Evolutionary conservation across 1,139 yeast species (phyloP), one percentile per base, ranked within the genome.

Genomic region (Pichia sp.): DNA sequence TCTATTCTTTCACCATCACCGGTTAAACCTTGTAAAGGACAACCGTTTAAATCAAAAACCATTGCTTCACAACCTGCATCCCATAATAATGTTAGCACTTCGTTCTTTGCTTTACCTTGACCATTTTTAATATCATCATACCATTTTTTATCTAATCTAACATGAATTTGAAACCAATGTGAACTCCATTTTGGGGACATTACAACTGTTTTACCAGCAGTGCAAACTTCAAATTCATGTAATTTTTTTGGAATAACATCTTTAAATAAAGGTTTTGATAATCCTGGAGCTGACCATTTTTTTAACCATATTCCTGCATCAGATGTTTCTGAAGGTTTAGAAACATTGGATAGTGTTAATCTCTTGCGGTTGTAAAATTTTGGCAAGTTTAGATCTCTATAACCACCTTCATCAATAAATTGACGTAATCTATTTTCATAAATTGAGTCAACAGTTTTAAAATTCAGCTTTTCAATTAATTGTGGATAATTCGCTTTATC

Each of bases 51-150:
- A 48, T 74, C 73, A 62, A 86, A 89, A 30, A 89, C 75, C 56
- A 90, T 67, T 3, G 95, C 97, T 64, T 92, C 98, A 56, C 84
- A 83, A 48, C 79, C 78, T 41, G 89, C 79, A 60, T 92, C 95
- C 90, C 95, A 92, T 9, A 44, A 24, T 20, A 53, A 46, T 50
- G 87, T 85, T 49, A 89, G 77, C 45, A 80, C 69, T 38, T 89
- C 73, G 48, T 73, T 40, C 16, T 16, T 16, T 16, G 16, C 16
- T 62, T 71, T 59, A 8, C 25, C 16, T n/a, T 42, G 34, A 12
- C 35, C 39, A 10, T 24, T 6, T 7, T 7, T 8, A 9, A 48
- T 20, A 16, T 39, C 43, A 16, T 64, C 56, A 22, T 71, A 55
- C 85, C 92, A 84, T 4, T 69, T 63, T 23, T 68, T 57, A 0